phyloP scores from a whole-genome alignment of 169 alveolate species.

The Plasmodium coatneyi region DNA sequence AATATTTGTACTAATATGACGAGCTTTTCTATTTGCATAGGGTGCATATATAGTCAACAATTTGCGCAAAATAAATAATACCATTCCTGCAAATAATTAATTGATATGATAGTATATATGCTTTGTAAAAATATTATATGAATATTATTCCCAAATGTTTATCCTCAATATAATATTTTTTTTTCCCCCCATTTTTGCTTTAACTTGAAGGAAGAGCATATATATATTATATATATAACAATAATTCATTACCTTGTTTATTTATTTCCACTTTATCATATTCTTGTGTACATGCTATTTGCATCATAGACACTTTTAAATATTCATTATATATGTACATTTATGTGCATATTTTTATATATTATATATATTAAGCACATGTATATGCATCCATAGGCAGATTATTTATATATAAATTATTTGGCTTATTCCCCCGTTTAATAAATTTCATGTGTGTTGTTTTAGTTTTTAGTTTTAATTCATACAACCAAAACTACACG shows the following conservation, averaged over 20 bases:
- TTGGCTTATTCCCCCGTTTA: background rate
- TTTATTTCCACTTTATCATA: background rate
- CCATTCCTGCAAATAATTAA: background rate
- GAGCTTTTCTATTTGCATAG: background rate
- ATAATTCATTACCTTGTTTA: background rate
- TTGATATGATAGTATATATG: background rate
- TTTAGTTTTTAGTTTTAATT: background rate
- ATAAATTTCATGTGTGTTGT: background rate
- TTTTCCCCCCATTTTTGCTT: background rate
- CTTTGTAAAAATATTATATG: background rate
- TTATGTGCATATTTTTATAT: background rate
- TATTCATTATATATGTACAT: background rate
- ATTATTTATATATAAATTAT: background rate
- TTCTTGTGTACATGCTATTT: background rate
- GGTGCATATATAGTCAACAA: background rate
- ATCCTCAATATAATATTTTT: background rate
- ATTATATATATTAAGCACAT: background rate
- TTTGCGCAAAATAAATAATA: background rate
- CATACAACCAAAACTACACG: background rate
- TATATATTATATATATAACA: background rate
- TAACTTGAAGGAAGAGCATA: background rate
- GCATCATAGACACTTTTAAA: background rate
- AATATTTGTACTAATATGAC: background rate
- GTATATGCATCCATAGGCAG: background rate
- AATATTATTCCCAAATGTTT: background rate